Conservation (phyloP, 805 yeast genomes). For the Metschnikowia lochheadii region DNA sequence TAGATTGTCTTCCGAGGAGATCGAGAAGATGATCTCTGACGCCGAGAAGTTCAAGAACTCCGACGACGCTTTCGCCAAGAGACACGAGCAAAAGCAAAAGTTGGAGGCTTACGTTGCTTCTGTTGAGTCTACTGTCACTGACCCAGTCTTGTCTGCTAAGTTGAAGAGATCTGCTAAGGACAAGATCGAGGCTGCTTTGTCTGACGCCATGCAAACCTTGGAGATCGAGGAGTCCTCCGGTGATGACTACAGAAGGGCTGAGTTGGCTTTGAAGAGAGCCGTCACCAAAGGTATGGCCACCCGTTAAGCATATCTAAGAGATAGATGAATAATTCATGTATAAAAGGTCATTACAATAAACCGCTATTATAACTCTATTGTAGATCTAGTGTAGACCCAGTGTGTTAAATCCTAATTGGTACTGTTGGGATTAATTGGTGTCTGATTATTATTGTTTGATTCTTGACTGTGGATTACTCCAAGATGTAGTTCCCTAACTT, state of each 20-base stretch:
- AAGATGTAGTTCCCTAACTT: slow-evolving; percentile 77
- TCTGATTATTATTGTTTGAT: too few relatives aligned
- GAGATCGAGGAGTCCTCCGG: slow-evolving; percentile 95
- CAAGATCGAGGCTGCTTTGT: slow-evolving; percentile 95
- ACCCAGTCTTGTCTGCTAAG: slow-evolving; percentile 96
- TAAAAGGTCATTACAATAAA: slow-evolving; percentile 14
- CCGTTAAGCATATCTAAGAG: slow-evolving; percentile 56
- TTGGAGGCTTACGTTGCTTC: slow-evolving; percentile 91
- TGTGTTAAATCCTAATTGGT: too few relatives aligned
- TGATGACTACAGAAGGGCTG: slow-evolving; percentile 98
- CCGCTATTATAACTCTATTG: not conserved
- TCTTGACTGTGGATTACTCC: slow-evolving; percentile 30
- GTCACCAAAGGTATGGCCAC: slow-evolving; percentile 99
- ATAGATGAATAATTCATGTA: slow-evolving; percentile 18
- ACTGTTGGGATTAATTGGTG: too few relatives aligned
- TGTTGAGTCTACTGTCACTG: slow-evolving; percentile 91
- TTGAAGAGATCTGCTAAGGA: slow-evolving; percentile 96
- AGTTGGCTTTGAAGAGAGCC: slow-evolving; percentile 97
- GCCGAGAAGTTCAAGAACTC: slow-evolving; percentile 80
- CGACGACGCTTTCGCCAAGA: slow-evolving; percentile 99
- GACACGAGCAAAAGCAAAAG: slow-evolving; percentile 98
- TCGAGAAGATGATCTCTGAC: slow-evolving; percentile 46
- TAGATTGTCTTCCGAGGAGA: slow-evolving; percentile 47
- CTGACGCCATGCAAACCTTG: slow-evolving; percentile 97
- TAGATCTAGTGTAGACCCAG: not conserved